A percentile compares a stretch with the other conserved stretches of the same genome.
Conservation (phyloP, 1,139 yeast genomes). For the Sugiyamaella xylanicola region DNA sequence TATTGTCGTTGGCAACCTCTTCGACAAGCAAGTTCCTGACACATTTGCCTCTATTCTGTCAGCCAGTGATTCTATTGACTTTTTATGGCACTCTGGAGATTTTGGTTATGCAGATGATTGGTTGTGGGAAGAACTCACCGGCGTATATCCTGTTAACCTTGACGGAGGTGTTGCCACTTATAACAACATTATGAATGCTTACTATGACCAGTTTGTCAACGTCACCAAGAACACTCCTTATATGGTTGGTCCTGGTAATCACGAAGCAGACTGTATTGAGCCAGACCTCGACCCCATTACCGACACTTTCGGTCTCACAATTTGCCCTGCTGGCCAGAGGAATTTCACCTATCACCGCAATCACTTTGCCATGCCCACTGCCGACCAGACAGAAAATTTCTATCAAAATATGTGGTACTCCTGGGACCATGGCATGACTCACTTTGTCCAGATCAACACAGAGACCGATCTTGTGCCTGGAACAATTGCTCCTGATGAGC, state of each 20-base stretch:
- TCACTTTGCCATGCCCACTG: conserved; percentile 35
- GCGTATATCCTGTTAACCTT: conserved; percentile 24
- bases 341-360: conserved; percentile 35
- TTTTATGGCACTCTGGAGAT: conserved; percentile 37
- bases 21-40: conserved; percentile 25
- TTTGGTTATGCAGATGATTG: conserved; percentile 38
- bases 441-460: conserved; percentile 32
- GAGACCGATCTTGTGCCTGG: conserved; percentile 36
- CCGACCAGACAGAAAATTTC: conserved; percentile 25
- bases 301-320: conserved; percentile 23
- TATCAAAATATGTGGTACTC: conserved; percentile 37
- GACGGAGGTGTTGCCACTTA: conserved; percentile 13
- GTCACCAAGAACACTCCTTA: conserved; percentile 33
- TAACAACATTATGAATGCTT: conserved; percentile 26
- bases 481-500: conserved; percentile 31
- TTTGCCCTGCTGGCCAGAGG: conserved; percentile 35
- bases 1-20: conserved; percentile 29
- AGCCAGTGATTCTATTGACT: conserved; percentile 28
- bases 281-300: conserved; percentile 23
- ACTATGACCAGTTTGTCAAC: conserved; percentile 35
- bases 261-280: conserved; percentile 36
- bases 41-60: conserved; percentile 21
- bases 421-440: conserved; percentile 35
- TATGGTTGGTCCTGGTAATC: conserved; percentile 39
- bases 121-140: conserved; percentile 32